Evolutionary conservation across 305 asterid species (phyloP), one percentile per base, ranked within the genome.

Genomic region (Plantago lanceolata): DNA sequence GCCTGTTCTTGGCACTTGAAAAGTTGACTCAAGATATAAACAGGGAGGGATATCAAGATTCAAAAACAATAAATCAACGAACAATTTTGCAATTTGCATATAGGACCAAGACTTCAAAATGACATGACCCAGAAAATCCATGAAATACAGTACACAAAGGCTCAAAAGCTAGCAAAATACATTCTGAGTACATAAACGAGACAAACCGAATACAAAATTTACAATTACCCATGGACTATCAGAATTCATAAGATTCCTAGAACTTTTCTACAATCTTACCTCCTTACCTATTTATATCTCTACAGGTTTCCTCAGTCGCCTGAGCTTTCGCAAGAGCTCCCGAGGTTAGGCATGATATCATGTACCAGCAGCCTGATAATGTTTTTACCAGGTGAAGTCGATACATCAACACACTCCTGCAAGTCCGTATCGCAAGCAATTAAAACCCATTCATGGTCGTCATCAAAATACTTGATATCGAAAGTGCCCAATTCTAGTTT

Each of bases 271-370:
- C 16, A 19, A 72, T 50, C 75, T 65, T 72, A 70, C 79, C 75
- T 71, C 79, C 75, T 71, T 12, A 44, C 53, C 53, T 40, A 80
- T 72, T 59, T 75, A 78, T 81, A 67, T 50, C 73, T 50, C 73
- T 67, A 77, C 68, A 17, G 26, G 57, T 58, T 62, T 68, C 63
- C 67, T 72, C 79, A 80, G 71, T 72, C 84, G 8, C 96, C 94
- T 0, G 95, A 90, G 76, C 96, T 85, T 75, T 85, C 94, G 44
- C 94, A 84, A 3, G 94, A 87, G 79, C 95, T 90, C 60, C 95
- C 95, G 17, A 77, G 83, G 69, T 68, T 68, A 45, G 84, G 84
- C 84, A 71, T 79, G 33, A 79, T 72, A 67, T 88, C 96, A 49
- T 86, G 84, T 24, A 90, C 84, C 73, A 83, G 56, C 60, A 90